Evolutionary conservation across 257 asterid genomes (phyloP), one percentile per base, ranked within the genome.

Genomic region (Nicotiana tomentosiformis): DNA sequence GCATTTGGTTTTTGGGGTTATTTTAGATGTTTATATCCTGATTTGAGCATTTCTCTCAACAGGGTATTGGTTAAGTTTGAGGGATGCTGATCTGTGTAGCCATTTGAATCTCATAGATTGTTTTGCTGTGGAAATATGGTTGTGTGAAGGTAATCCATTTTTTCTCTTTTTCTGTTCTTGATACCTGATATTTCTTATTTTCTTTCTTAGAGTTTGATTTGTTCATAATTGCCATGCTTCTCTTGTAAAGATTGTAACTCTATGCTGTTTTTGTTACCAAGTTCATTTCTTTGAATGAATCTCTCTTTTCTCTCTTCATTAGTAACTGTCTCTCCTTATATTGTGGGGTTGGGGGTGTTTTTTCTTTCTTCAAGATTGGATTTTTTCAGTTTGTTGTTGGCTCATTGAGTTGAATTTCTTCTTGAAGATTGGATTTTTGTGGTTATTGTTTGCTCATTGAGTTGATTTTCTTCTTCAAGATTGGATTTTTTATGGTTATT

Each of bases 71-170:
- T 74, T 49, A 49, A 30, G 15, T 26, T 74, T 74, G 80, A 51
- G 64, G 29, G 64, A 76, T 26, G 26, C 80, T 76, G 80, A 76
- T 76, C 46, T 76, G 64, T 76, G 43, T 76, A 76, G 64, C 80
- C 62, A 51, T 76, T 76, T 76, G 80, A 76, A 76, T 76, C 80
- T 51, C 18, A 37, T 26, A 2, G 10, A 4, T 49, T 76, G 62
- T 26, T 23, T 49, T 15, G 43, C 26, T 26, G 26, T 7, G 9
- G 26, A 26, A 51, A 26, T 51, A 76, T 51, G 80, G 17, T 76
- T 76, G 46, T 14, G 80, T 76, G 26, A 76, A 51, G 80, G 80
- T 76, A 53, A 15, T 12, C 3, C 16, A 53, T 53, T 53, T 53
- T 18, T 69, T 39, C 56, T 0, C 9, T 68, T 68, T 68, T 68